Base-by-base conservation (phyloP, 176 grass and related monocot species). In the Melocanna baccifera region DNA sequence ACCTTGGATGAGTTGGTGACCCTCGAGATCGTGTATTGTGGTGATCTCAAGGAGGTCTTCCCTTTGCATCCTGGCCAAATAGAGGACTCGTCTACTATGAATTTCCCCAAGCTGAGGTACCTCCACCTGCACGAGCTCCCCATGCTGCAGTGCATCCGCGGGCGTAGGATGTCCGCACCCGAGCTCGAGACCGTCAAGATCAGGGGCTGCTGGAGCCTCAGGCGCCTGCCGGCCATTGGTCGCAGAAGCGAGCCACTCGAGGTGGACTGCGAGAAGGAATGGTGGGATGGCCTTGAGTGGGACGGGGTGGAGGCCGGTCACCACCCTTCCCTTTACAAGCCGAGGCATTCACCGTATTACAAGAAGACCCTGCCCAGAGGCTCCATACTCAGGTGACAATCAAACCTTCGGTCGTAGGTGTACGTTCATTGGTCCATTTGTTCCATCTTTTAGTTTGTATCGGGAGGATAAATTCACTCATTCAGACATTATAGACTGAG, bases 1-100 rank as follows among this genome's bases (percentile, higher is more conserved):
- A 0, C 0, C 3, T 1, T 79, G 11, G 0, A 0, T n/a, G 0
- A 0, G 0, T 12, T 86, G 43, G 4, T 42, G 23, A 80, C 67
- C 57, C 67, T 86, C 0, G 56, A 86, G n/a, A 86, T 86, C 1
- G 43, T 80, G 15, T 63, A 45, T 0, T 86, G 84, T 2, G 67
- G 76, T 0, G 6, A 63, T 5, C 59, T 74, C 1, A 18, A 0
- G 15, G 58, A 57, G 18, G 36, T 87, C 6, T 80, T 86, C 12
- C 75, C 53, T 40, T 20, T 45, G 7, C 39, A 19, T 3, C 8
- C 9, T 6, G 0, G 32, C 5, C 6, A 1, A 0, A 2, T 4
- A n/a, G 10, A 62, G 22, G 6, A 42, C 5, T 4, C 2, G 16
- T 5, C 12, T 11, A 3, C 7, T 2, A 26, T 1, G 6, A 15